phyloP scores from a whole-genome alignment of 495 filamentous ascomycete genomes.

The Clavariopsis aquatica region DNA sequence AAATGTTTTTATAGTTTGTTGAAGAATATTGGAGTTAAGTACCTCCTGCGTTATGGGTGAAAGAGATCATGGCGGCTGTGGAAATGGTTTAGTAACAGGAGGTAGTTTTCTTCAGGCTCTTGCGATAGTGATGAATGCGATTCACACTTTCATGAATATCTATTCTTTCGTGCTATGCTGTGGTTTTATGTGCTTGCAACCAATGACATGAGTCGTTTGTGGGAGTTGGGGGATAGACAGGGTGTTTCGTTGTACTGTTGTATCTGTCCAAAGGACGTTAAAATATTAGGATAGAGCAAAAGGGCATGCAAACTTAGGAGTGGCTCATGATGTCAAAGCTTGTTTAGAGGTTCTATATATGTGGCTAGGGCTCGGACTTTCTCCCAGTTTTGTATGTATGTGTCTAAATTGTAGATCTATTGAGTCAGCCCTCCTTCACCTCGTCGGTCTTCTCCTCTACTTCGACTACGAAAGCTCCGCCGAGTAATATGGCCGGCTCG shows the following conservation, averaged over 20 bases:
- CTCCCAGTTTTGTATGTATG: not conserved
- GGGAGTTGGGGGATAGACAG: not conserved
- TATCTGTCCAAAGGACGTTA: not conserved
- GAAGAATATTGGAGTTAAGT: not conserved
- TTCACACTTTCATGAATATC: too few species aligned
- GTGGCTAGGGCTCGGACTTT: too few species aligned
- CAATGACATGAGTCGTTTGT: not conserved
- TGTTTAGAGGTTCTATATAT: too few species aligned
- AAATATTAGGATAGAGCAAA: too few species aligned
- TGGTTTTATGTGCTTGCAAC: too few species aligned
- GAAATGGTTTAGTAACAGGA: not conserved
- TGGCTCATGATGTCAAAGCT: too few species aligned
- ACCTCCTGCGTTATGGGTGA: not conserved
- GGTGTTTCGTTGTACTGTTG: not conserved
- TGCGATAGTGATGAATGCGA: not conserved
- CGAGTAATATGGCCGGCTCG: conserved; percentile 70
- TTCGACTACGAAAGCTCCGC: conserved; percentile 65
- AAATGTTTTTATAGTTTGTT: not conserved
- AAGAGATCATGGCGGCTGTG: not conserved
- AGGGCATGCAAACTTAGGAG: too few species aligned
- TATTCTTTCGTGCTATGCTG: too few species aligned
- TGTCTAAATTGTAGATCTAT: not conserved
- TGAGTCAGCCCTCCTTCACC: conserved; percentile 3
- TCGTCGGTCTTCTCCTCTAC: conserved; percentile 44
- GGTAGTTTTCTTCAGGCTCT: not conserved